Base-by-base conservation (phyloP, 345 rosid genomes). In the Chamaenerion angustifolium region DNA sequence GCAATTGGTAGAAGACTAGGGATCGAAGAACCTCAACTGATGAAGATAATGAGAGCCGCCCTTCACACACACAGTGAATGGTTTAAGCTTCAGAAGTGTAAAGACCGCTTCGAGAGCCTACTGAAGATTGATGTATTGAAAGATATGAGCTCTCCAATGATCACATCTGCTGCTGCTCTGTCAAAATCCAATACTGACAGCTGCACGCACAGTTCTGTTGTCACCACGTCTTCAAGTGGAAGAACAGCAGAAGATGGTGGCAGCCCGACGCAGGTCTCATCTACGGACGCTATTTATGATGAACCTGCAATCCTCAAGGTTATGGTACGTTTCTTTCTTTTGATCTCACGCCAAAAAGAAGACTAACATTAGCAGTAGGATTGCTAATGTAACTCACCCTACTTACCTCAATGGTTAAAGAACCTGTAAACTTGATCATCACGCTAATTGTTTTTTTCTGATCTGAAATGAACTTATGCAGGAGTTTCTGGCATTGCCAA, bases 1-100 rank as follows among this genome's bases (percentile, higher is more conserved):
- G 95, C 85, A 47, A 51, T 86, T n/a, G 78, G 98, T 48, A 69
- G 71, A 59, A 80, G 73, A 59, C 80, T 90, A 17, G 93, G 93
- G 49, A 78, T 86, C 40, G 79, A 90, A 67, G 96, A 90, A 67
- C 96, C 98, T 4, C 81, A 72, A 69, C 80, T 86, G 4, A 83
- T 90, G 93, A 86, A 71, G 67, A 70, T 90, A 65, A 80, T 90
- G 64, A 90, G 83, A 70, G 92, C 89, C 53, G 77, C 84, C 27
- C 87, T 90, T 69, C 73, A 83, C 74, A 71, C 94, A 0, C 96
- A 90, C 46, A 70, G 56, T 0, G 87, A 86, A 65, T 86, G 96
- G 95, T 86, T 90, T 68, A 90, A 86, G 73, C 87, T 86, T 64
- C 96, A 90, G 57, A 86, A 81, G 98, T 90, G 96, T 50, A 77